Evolutionary conservation across 2,329 filamentous ascomycete genomes (phyloP), one percentile per base, ranked within the genome.

Genomic region (Diaporthe eres): DNA sequence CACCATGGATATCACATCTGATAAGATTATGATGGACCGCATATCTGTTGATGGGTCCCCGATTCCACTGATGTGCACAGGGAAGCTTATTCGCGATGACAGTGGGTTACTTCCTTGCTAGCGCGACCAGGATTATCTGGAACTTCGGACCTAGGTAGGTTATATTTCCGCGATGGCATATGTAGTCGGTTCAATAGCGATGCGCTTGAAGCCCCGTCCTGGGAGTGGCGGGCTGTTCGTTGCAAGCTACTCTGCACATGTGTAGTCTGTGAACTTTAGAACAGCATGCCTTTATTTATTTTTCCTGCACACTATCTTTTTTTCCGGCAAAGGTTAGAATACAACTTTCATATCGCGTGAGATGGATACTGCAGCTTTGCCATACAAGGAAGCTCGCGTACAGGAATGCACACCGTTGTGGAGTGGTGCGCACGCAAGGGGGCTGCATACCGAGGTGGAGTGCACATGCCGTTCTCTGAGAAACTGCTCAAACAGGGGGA

Each of bases 11-110:
- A 61, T n/a, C 39, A 44, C 57, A 39, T 37, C 31, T 60, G 57
- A 60, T 47, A 60, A 60, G 57, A 60, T 60, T 60, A 60, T 60
- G 57, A 60, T 60, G 58, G n/a, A 28, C 37, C 17, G 37, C 58
- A 44, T 67, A 67, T 67, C 44, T 67, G 61, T 67, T 31, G 12
- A 12, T 37, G 44, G 61, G 61, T 51, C 44, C 28, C 44, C 10
- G 31, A 28, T 51, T 49, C 61, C 28, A 67, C 10, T 67, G 61
- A 67, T 67, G 10, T 37, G 19, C 61, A 6, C 44, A 67, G 19
- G 61, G 61, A 67, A 67, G 61, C 61, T 67, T 67, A 51, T 51
- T 51, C 44, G 19, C 44, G 8, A 34, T 12, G 42, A 65, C 12
- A 49, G 61, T 19, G 61, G 61, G 42, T 49, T 28, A 19, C 42